These are phyloP conservation scores for Hypseocharis bilobata DNA, from an alignment of 441 rosid species.

Conservation along the genomic window DNA sequence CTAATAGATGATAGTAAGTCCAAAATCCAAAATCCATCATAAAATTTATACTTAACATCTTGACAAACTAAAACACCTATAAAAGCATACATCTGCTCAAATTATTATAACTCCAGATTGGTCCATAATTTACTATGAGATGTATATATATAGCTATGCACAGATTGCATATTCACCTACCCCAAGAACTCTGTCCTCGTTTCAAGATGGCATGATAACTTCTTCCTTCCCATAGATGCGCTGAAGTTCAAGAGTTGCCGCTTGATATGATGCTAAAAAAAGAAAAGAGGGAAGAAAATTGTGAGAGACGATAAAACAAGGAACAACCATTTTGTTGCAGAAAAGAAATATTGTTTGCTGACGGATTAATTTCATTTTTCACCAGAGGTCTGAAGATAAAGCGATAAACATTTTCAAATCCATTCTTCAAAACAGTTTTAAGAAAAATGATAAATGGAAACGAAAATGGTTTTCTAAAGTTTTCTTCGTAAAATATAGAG, in stretches of 20 bases:
- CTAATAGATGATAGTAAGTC: neutral
- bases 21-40: neutral
- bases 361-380: neutral
- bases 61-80: neutral
- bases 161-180: slow-evolving; percentile 1
- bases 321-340: neutral
- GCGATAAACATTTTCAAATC: neutral
- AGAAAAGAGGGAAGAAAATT: slow-evolving; percentile 1
- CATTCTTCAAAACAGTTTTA: neutral
- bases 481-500: neutral
- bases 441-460: neutral
- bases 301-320: neutral
- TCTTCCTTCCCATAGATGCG: slow-evolving; percentile 67
- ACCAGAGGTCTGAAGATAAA: neutral
- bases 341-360: neutral
- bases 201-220: slow-evolving; percentile 30
- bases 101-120: slow-evolving; percentile 20
- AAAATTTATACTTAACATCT: neutral
- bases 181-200: slow-evolving; percentile 18
- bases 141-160: neutral
- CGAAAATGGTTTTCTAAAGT: neutral
- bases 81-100: slow-evolving; percentile 19
- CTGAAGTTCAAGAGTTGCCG: slow-evolving; percentile 67
- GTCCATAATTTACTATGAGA: slow-evolving; percentile 14
- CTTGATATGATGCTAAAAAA: slow-evolving; percentile 55